Percentiles rank a stretch among this genome's conserved stretches.
These are phyloP conservation scores for Cupressus sempervirens DNA, from an alignment of 75 land plant species.

Conservation along the genomic window DNA sequence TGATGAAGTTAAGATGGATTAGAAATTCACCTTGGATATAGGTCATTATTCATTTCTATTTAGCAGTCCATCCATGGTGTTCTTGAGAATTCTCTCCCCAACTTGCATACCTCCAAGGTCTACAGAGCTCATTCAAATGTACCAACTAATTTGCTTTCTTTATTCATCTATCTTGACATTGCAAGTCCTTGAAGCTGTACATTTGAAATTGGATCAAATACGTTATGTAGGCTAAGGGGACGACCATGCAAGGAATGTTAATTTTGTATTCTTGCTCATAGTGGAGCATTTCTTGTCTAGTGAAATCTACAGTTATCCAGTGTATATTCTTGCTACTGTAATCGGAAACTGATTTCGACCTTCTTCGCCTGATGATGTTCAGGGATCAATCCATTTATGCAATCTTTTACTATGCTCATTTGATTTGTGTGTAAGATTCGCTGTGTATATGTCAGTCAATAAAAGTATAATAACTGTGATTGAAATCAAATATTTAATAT, in stretches of 20 bases:
- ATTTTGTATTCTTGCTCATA: conserved; percentile 1
- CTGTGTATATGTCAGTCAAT: not conserved
- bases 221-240: not conserved
- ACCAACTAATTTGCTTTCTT: not conserved
- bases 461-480: not conserved
- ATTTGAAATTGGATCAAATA: not conserved
- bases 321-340: conserved; percentile 4
- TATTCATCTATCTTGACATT: not conserved
- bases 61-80: not conserved
- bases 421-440: not conserved
- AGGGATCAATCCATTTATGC: not conserved
- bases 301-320: not conserved
- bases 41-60: not conserved
- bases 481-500: not conserved
- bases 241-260: not conserved
- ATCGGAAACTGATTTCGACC: not conserved
- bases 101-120: not conserved
- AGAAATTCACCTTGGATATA: not conserved
- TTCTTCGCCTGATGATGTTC: not conserved
- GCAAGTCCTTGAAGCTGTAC: not conserved
- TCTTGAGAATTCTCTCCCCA: not conserved
- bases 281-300: not conserved
- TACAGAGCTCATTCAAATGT: not conserved
- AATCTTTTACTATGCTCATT: not conserved
- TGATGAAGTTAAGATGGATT: conserved; percentile 7